Base-by-base conservation (phyloP, 352 stramenopile species). In the Globisporangium takayamanum region DNA sequence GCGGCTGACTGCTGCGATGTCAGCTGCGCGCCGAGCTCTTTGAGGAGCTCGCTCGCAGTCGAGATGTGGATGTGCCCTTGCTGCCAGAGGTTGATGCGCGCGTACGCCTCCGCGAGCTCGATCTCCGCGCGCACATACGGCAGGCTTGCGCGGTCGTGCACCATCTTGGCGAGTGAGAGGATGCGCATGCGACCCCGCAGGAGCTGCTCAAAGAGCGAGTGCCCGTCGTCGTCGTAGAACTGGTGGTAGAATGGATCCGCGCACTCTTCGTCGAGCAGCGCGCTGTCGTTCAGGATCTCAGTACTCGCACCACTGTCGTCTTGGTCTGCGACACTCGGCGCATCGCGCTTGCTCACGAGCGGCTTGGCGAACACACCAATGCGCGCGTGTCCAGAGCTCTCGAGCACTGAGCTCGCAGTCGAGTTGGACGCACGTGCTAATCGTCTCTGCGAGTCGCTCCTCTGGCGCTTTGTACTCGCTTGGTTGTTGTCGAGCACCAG, bases 41-140 rank as follows among this genome's bases (percentile, higher is more conserved):
- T 66, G 22, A 90, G 63, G 5, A 87, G 37, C 36, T 67, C 72
- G 14, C 67, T 69, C 4, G 71, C 71, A 15, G 60, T 59, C 7
- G 64, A 64, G 5, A 70, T 57, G 41, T 91, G 80, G 6, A 72
- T 42, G 41, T 87, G 68, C 0, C 72, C 76, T 45, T 91, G 80
- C 48, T 91, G 89, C 80, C 80, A 89, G 14, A 91, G 68, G 45
- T 78, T 84, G 41, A 87, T 54, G 0, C 74, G 64, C 5, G 76
- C 67, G 37, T 89, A 91, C 2, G 57, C 62, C 53, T 87, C 78
- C 0, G 67, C 78, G 8, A 91, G 52, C 59, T 83, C 73, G 16
- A 87, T 55, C n/a, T 86, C 69, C 2, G 78, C 78, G 2, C 64
- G 66, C 20, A 75, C 67, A 55, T 68, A 77, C 33, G 58, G 59